Percentiles rank a stretch among this genome's conserved stretches.
phyloP scores from a whole-genome alignment of 2,329 filamentous ascomycete genomes.

The Chlorencoelia australis region DNA sequence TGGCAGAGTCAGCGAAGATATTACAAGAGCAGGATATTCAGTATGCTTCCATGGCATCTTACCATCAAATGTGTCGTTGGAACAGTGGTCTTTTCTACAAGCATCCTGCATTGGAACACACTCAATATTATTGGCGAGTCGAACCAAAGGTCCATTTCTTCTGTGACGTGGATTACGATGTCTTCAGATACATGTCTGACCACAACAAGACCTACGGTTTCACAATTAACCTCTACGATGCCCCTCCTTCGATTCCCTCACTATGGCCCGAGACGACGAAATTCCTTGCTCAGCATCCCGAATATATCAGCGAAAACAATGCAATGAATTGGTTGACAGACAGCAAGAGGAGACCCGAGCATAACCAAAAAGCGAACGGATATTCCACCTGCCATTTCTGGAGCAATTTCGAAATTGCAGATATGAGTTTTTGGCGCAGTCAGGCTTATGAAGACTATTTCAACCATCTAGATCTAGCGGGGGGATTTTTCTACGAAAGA shows the following conservation, averaged over 20 bases:
- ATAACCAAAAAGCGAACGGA: constrained; percentile 73
- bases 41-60: constrained; percentile 80
- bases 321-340: constrained; percentile 85
- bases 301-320: constrained; percentile 73
- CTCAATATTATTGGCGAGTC: constrained; percentile 95
- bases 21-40: constrained; percentile 80
- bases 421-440: constrained; percentile 87
- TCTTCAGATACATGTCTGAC: constrained; percentile 96
- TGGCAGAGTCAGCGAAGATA: constrained; percentile 71
- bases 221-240: constrained; percentile 94
- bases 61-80: constrained; percentile 99
- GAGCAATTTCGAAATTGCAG: constrained; percentile 96
- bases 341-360: constrained; percentile 61
- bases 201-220: constrained; percentile 99
- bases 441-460: constrained; percentile 93
- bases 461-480: constrained; percentile 83
- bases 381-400: constrained; percentile 99
- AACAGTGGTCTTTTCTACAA: constrained; percentile 98
- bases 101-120: constrained; percentile 73
- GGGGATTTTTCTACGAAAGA: constrained; percentile 96
- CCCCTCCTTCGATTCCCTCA: constrained; percentile 71
- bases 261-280: constrained; percentile 95
- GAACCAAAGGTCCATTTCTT: constrained; percentile 99
- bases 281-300: constrained; percentile 76
- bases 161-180: constrained; percentile 96